Conservation (phyloP, 179 eudicot genomes). For the Sideroxylon spinosum region DNA sequence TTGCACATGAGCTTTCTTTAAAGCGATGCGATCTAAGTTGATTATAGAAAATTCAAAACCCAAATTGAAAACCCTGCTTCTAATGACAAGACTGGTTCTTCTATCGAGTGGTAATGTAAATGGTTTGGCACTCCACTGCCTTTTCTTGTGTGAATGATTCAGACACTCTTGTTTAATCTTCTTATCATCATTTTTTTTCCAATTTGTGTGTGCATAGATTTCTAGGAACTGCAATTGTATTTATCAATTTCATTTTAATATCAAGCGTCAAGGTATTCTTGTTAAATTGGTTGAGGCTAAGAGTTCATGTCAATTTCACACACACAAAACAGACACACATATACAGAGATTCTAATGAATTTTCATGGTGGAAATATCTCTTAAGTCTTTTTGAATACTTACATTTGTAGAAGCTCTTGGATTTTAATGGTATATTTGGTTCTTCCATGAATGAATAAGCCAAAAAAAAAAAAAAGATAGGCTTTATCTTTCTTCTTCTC, state of each 20-base stretch:
- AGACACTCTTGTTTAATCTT: background rate
- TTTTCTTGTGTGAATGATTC: background rate
- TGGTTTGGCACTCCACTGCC: background rate
- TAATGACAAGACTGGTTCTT: no score
- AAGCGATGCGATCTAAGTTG: slow-evolving; percentile 2
- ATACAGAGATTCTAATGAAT: no score
- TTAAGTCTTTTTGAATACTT: no score
- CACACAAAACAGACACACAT: no score
- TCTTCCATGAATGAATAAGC: no score
- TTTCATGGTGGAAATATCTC: no score
- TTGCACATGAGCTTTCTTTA: background rate
- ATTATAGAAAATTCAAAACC: background rate
- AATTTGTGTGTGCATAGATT: background rate
- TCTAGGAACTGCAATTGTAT: background rate
- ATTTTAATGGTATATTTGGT: no score
- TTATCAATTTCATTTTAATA: background rate
- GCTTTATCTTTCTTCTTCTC: no score
- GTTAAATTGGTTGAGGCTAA: background rate
- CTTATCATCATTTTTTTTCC: background rate
- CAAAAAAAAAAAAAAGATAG: no score
- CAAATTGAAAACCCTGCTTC: background rate
- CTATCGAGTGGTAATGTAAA: background rate
- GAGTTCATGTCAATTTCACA: no score
- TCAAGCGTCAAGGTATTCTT: background rate
- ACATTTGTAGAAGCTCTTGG: no score